Percentiles rank a stretch among this genome's conserved stretches.
Conservation (phyloP, 2,329 filamentous ascomycete genomes). For the Helminthosporium solani region DNA sequence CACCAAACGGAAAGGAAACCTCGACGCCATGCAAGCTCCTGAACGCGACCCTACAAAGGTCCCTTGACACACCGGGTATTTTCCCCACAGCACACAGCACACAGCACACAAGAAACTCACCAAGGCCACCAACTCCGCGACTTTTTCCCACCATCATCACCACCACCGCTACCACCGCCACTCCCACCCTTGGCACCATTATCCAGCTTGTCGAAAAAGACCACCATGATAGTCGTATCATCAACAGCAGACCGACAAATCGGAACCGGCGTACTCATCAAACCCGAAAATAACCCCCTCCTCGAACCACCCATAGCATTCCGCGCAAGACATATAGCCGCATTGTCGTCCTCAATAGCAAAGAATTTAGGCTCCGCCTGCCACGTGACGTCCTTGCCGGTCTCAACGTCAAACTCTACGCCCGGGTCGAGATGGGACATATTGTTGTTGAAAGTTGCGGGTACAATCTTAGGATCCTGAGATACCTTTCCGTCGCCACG, state of each 20-base stretch:
- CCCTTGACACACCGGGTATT: too few relatives aligned
- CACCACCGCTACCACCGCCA: background rate
- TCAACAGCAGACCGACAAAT: slow-evolving; percentile 48
- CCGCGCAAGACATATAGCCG: slow-evolving; percentile 53
- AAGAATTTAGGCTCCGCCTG: slow-evolving; percentile 47
- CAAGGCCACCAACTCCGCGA: slow-evolving; percentile 19
- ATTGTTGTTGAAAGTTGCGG: slow-evolving; percentile 7
- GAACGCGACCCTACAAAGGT: too few relatives aligned
- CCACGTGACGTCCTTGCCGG: slow-evolving; percentile 43
- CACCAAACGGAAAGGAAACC: too few relatives aligned
- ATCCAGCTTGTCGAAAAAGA: slow-evolving; percentile 51
- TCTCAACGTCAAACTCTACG: slow-evolving; percentile 34
- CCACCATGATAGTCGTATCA: slow-evolving; percentile 55
- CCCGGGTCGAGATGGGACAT: slow-evolving; percentile 30
- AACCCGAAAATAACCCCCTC: slow-evolving; percentile 41
- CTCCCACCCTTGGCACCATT: background rate
- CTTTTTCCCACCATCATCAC: slow-evolving; percentile 3
- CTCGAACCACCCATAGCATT: slow-evolving; percentile 56
- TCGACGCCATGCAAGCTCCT: too few relatives aligned
- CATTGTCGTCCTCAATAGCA: slow-evolving; percentile 54
- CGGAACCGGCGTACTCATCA: slow-evolving; percentile 37
- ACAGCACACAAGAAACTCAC: slow-evolving; percentile 4
- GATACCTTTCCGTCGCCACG: slow-evolving; percentile 21
- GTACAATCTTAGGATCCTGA: slow-evolving; percentile 16
- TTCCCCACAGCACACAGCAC: too few relatives aligned